Conservation (phyloP, 352 stramenopile genomes). For the Phytopythium helicoides region DNA sequence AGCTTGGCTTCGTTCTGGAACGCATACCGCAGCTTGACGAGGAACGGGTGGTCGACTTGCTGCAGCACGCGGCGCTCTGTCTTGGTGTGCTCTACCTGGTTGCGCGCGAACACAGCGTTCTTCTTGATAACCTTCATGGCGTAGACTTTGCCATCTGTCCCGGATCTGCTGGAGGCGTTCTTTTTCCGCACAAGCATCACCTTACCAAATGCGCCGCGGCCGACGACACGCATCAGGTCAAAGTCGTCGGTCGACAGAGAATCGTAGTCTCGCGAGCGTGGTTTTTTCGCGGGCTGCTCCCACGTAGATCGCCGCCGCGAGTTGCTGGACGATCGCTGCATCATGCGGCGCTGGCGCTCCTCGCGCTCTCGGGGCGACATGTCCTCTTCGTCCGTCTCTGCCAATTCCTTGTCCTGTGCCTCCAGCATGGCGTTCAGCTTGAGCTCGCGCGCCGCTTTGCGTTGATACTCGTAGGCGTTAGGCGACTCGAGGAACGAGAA, state of each 20-base stretch:
- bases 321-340: background rate
- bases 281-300: constrained; percentile 10
- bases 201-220: constrained; percentile 96
- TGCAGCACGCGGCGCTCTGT: constrained; percentile 87
- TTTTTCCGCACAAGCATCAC: constrained; percentile 89
- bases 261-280: constrained; percentile 34
- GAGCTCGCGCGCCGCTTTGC: constrained; percentile 46
- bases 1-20: constrained; percentile 86
- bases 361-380: constrained; percentile 5
- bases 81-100: constrained; percentile 92
- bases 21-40: constrained; percentile 83
- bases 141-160: constrained; percentile 53
- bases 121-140: constrained; percentile 94
- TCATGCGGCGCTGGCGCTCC: constrained; percentile 1
- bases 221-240: constrained; percentile 96
- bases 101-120: constrained; percentile 78
- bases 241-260: constrained; percentile 93
- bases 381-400: background rate
- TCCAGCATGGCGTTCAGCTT: constrained; percentile 44
- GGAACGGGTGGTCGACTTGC: constrained; percentile 82
- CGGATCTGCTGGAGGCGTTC: constrained; percentile 8
- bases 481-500: constrained; percentile 80
- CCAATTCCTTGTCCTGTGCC: constrained; percentile 19
- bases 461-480: constrained; percentile 79
- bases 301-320: constrained; percentile 1